phyloP scores from a whole-genome alignment of 495 filamentous ascomycete species.

The Aspergillus affinis region DNA sequence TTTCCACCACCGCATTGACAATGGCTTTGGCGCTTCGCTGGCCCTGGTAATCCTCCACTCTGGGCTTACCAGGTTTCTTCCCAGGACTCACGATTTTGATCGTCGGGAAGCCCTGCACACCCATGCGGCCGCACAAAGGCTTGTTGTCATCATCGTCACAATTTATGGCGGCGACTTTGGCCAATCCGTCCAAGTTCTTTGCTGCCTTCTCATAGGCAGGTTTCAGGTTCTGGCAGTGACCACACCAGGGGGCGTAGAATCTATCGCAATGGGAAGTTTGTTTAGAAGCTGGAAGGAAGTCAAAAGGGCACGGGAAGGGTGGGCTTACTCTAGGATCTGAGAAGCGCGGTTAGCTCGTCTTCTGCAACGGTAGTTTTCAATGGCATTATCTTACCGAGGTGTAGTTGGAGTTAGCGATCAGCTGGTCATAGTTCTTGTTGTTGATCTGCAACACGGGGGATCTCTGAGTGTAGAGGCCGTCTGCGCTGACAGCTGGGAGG shows the following conservation, averaged over 20 bases:
- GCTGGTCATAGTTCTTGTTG: constrained; percentile 75
- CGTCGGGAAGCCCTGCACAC: constrained; percentile 93
- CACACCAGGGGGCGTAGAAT: constrained; percentile 96
- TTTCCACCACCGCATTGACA: constrained; percentile 77
- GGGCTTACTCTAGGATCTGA: constrained; percentile 68
- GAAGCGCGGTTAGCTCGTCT: constrained; percentile 21
- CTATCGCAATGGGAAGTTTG: constrained; percentile 43
- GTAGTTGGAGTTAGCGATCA: constrained; percentile 87
- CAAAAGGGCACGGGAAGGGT: constrained; percentile 15
- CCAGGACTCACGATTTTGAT: constrained; percentile 89
- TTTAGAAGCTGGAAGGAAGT: constrained; percentile 16
- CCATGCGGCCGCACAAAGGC: constrained; percentile 80
- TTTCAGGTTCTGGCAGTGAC: constrained; percentile 93
- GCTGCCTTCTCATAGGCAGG: constrained; percentile 95
- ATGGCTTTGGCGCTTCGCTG: constrained; percentile 79
- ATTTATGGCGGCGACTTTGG: constrained; percentile 91
- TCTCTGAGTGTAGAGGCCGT: constrained; percentile 78
- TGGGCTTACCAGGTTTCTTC: constrained; percentile 78
- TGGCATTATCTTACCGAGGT: constrained; percentile 68
- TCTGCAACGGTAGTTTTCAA: constrained; percentile 2
- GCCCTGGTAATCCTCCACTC: constrained; percentile 92
- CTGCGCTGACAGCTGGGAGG: constrained; percentile 62
- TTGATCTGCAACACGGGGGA: constrained; percentile 86
- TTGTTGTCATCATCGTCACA: constrained; percentile 97
- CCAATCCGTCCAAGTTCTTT: constrained; percentile 81